Base-by-base conservation (phyloP, 1,139 yeast species). In the Magnusiomyces paraingens region DNA sequence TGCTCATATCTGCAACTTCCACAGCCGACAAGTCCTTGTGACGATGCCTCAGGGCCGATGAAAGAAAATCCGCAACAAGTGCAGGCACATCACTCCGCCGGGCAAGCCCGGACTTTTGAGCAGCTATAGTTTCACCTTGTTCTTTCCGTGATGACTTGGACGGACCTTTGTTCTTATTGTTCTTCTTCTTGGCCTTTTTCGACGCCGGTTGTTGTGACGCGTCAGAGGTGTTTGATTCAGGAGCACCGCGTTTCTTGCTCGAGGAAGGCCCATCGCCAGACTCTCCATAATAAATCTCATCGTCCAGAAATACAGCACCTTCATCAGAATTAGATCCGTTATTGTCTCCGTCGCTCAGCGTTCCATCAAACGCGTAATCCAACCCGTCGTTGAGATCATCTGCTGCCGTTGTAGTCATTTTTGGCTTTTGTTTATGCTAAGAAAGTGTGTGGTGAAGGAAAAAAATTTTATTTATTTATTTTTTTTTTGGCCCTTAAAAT, bases 311-410 rank as follows among this genome's bases (percentile, higher is more conserved):
- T 42, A 51, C 53, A 38, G 41, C 44, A 40, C 48, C 36, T 55
- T 58, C 47, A 51, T 52, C 32, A 53, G 61, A 32, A 51, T 56
- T 53, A 22, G 58, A 55, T 10, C 49, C 46, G 45, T 48, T 42
- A 35, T 43, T 42, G 47, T 38, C 71, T 45, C 62, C 60, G 6
- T 12, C 66, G 68, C 20, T 64, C 64, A 12, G 55, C 62, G n/a
- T 65, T 66, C 71, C 67, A 21, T 76, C 83, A 35, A 77, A 73
- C 1, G 74, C 74, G 63, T 82, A 83, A 15, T 73, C 84, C 47
- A 84, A 73, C 1, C 86, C 88, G 65, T 84, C 91, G 52, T 83
- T 86, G 50, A 84, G 71, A 57, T 83, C 89, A 64, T 85, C 91
- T 8, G 68, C 77, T 11, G 62, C 68, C 17, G 46, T 46, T 38